phyloP scores from a whole-genome alignment of 2,329 filamentous ascomycete genomes.

The Celoporthe dispersa region DNA sequence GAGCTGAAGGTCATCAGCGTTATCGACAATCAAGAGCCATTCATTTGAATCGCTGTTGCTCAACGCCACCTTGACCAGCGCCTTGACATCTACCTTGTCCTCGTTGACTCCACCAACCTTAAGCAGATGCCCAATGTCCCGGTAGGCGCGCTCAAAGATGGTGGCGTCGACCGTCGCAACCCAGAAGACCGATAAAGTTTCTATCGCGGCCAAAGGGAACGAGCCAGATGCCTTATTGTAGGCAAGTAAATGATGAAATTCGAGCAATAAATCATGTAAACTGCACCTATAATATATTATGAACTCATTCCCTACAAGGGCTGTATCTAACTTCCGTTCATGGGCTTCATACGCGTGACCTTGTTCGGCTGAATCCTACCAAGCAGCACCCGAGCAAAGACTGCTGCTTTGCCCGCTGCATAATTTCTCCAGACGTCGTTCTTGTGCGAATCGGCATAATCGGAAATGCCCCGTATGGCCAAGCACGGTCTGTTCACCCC shows the following conservation, averaged over 20 bases:
- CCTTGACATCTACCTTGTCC: constrained; percentile 41
- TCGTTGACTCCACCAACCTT: constrained; percentile 38
- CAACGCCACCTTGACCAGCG: constrained; percentile 41
- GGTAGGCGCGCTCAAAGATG: constrained; percentile 43
- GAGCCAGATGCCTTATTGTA: background rate
- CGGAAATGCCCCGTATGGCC: constrained; percentile 45
- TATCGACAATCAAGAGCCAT: constrained; percentile 52
- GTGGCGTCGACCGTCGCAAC: constrained; percentile 38
- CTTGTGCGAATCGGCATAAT: constrained; percentile 47
- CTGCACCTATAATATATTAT: background rate
- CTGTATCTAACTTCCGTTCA: background rate
- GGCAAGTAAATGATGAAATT: too few species aligned
- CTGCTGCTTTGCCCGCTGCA: constrained; percentile 40
- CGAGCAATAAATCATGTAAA: too few species aligned
- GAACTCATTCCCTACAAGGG: background rate
- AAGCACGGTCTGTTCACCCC: constrained; percentile 40
- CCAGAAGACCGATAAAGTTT: constrained; percentile 46
- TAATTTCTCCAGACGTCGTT: constrained; percentile 43
- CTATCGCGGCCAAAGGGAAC: constrained; percentile 36
- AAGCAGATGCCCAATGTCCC: constrained; percentile 38
- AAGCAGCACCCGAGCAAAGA: constrained; percentile 33
- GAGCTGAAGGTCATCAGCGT: constrained; percentile 45
- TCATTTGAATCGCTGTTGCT: constrained; percentile 33
- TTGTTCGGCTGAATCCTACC: background rate
- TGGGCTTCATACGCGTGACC: background rate